These are phyloP conservation scores for Leccinum rimulosum DNA, from an alignment of 768 basidiomycete genomes.

Conservation along the genomic window DNA sequence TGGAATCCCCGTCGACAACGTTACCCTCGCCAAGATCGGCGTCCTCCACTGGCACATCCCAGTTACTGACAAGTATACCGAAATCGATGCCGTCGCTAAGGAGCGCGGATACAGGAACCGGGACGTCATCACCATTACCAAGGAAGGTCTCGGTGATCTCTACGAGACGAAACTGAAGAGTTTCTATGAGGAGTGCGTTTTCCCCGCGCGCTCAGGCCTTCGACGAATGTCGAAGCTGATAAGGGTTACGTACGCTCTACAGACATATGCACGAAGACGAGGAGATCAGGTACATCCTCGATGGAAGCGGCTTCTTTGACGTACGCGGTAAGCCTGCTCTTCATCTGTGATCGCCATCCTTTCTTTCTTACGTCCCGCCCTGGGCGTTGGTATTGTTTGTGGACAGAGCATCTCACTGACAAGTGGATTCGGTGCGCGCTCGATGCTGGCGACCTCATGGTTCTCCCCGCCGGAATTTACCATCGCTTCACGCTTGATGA, in stretches of 20 bases:
- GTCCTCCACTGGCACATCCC: conserved; percentile 68
- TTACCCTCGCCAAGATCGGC: conserved; percentile 53
- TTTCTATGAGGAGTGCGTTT: conserved; percentile 78
- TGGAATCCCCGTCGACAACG: conserved; percentile 48
- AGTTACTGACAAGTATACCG: conserved; percentile 21
- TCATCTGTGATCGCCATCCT: neutral
- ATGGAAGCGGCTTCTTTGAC: conserved; percentile 89
- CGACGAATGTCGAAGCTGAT: neutral
- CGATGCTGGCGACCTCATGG: conserved; percentile 75
- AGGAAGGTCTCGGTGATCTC: conserved; percentile 72
- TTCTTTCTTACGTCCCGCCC: neutral
- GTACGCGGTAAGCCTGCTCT: conserved; percentile 60
- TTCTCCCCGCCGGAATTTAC: conserved; percentile 89
- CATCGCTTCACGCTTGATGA: conserved; percentile 95
- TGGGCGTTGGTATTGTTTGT: neutral
- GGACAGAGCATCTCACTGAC: conserved; percentile 60
- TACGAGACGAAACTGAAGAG: conserved; percentile 80
- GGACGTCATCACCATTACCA: conserved; percentile 76
- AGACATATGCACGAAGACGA: conserved; percentile 97
- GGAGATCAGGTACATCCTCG: conserved; percentile 86
- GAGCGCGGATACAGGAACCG: conserved; percentile 82
- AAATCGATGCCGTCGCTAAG: conserved; percentile 57
- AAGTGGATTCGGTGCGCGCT: conserved; percentile 82
- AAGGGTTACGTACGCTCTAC: neutral
- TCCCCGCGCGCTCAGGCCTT: neutral